These are phyloP conservation scores for Botrytis aclada DNA, from an alignment of 2,329 filamentous ascomycete genomes.

Conservation along the genomic window DNA sequence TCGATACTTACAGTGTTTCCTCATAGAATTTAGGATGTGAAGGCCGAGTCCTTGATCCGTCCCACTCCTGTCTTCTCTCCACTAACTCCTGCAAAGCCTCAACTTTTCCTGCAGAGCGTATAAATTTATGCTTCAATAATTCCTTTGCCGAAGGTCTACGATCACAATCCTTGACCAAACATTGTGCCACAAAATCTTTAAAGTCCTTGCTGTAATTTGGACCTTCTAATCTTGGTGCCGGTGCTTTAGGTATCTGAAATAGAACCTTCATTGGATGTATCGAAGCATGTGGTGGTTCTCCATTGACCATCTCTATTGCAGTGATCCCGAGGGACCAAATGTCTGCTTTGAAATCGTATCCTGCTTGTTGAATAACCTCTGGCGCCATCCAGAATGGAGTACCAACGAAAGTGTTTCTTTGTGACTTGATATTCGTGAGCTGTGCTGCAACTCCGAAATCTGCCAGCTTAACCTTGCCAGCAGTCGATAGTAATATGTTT, in stretches of 20 bases:
- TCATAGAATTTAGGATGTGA: conserved; percentile 84
- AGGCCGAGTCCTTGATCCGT: conserved; percentile 66
- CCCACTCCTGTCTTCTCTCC: conserved; percentile 76
- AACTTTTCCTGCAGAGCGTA: conserved; percentile 80
- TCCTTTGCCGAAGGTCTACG: conserved; percentile 81
- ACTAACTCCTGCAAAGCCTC: conserved; percentile 87
- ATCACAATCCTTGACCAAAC: conserved; percentile 89
- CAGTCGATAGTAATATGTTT: conserved; percentile 88
- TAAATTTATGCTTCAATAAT: conserved; percentile 82
- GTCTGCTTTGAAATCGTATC: conserved; percentile 84
- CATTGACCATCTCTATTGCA: conserved; percentile 82
- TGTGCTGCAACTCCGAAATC: conserved; percentile 98
- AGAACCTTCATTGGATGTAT: conserved; percentile 93
- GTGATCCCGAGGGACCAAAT: conserved; percentile 93
- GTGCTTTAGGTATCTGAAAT: conserved; percentile 85
- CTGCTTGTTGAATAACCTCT: conserved; percentile 86
- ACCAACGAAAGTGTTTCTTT: conserved; percentile 95
- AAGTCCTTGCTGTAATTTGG: conserved; percentile 80
- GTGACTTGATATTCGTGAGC: conserved; percentile 94
- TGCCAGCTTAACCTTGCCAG: conserved; percentile 89
- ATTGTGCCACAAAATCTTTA: conserved; percentile 89
- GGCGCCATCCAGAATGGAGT: conserved; percentile 98
- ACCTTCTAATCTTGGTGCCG: conserved; percentile 80
- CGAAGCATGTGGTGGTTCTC: conserved; percentile 81
- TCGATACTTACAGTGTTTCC: conserved; percentile 66